Base-by-base conservation (phyloP, 768 basidiomycete species). In the Suillus hirtellus region DNA sequence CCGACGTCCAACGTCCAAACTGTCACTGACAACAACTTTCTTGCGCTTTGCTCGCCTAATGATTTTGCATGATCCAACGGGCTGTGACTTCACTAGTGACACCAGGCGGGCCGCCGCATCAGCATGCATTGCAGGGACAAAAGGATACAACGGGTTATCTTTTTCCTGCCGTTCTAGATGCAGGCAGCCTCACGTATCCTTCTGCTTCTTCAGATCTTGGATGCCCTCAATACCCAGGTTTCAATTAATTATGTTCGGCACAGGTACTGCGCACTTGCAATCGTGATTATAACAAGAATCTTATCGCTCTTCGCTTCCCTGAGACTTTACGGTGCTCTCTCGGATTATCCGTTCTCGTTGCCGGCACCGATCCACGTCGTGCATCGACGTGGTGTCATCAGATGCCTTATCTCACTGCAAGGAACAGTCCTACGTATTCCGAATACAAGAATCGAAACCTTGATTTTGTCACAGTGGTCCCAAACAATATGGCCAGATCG, bases 221-320 rank as follows among this genome's bases (percentile, higher is more conserved):
- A 31, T 31, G 31, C 34, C 52, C 15, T 19, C 19, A 42, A 38
- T 38, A 38, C 12, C 50, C 10, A 38, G 8, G 14, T 56, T 15
- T 9, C 38, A 58, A 43, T 42, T 42, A 31, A 58, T 52, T 52
- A 52, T 58, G 11, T 42, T 58, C 56, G 24, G 24, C 17, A 19
- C 38, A 31, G 6, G 5, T 6, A 31, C 31, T 8, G 5, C 0
- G 17, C 38, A 47, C 46, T 31, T 10, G 14, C 37, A 58, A 4
- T 31, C 10, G 17, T 42, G 40, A 27, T 58, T 42, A 37, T 37
- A 10, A 42, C 24, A 58, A 17, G 3, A 58, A 42, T 42, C 40
- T 58, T 42, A 58, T 58, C 38, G 38, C 21, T 58, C 24, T 42
- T 42, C 56, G 56, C 40, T 58, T 58, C 40, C 56, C 5, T 31